Base-by-base conservation (phyloP, 2,329 filamentous ascomycete species). In the Epichloe hybrida region DNA sequence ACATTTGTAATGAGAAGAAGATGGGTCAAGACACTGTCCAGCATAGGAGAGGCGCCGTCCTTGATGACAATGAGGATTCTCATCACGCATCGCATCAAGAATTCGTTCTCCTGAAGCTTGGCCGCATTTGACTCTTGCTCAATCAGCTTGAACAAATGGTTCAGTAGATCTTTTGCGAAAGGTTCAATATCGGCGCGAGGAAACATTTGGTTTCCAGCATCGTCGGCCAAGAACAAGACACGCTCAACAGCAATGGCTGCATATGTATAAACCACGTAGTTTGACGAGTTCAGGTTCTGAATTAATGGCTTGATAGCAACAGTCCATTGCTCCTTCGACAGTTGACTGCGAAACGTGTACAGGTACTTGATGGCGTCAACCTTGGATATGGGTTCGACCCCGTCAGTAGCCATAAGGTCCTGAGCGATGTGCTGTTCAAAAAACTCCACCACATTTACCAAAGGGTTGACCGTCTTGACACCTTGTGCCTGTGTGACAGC, bases 21-120 rank as follows among this genome's bases (percentile, higher is more conserved):
- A 65, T 94, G 89, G 49, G 80, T 78, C 49, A 97, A 72, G n/a
- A 95, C 80, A 57, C 77, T 79, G 58, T 95, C 88, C 5, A 84
- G 75, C 46, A 93, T 81, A 1, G 82, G 76, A 2, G 83, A 69
- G 13, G 91, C 80, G 31, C 82, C 86, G 46, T 95, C 90, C 64
- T 85, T 87, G 66, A 97, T 86, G 56, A 97, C 90, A 57, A 98
- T 89, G 54, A 98, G 74, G 12, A 98, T 91, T 59, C 93, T 81
- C 93, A 98, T 98, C 51, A 96, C 88, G 61, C 93, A 98, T 60
- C 89, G 87, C 90, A 98, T 97, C 62, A 98, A 68, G 66, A 97
- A 98, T 64, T 98, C 93, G 63, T 98, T 98, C 69, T 98, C 93
- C 64, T 98, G 93, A 54, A 98, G 82, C 74, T 97, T 98, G 56